Evolutionary conservation across 768 basidiomycete species (phyloP).

Genomic region (Pisolithus microcarpus): DNA sequence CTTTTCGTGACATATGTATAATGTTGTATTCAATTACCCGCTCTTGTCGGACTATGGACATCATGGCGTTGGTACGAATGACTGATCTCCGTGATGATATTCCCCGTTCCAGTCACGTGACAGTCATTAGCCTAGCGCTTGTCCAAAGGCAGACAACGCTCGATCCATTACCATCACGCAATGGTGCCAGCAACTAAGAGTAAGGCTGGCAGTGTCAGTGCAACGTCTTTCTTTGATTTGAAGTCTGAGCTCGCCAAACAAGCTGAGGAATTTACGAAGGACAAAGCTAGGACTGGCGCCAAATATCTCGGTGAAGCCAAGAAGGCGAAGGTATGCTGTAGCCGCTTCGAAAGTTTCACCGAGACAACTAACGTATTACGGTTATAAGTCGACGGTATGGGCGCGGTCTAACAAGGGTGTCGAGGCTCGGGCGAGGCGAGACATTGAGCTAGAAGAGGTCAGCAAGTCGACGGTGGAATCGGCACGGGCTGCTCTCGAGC

Average conservation of each 20-base stretch:
- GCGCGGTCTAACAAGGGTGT: constrained; percentile 71
- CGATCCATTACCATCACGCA: constrained; percentile 1
- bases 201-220: constrained; percentile 62
- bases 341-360: not conserved
- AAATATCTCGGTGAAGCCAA: constrained; percentile 55
- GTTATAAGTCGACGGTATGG: constrained; percentile 66
- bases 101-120: not conserved
- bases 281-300: constrained; percentile 50
- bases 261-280: constrained; percentile 55
- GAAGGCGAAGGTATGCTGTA: constrained; percentile 54
- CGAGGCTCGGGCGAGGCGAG: constrained; percentile 51
- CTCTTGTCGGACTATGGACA: too few species aligned
- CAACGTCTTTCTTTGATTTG: constrained; percentile 76
- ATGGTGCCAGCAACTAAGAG: constrained; percentile 50
- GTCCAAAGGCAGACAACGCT: not conserved
- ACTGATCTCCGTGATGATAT: too few species aligned
- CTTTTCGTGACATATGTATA: too few species aligned
- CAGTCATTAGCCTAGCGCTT: not conserved
- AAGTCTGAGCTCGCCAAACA: constrained; percentile 49
- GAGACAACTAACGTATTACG: not conserved
- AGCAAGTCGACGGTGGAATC: constrained; percentile 67
- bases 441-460: constrained; percentile 63
- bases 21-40: too few species aligned
- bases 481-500: constrained; percentile 61
- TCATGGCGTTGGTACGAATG: too few species aligned